Evolutionary conservation across 805 yeast species (phyloP).

Genomic region (Pichia paraexigua): DNA sequence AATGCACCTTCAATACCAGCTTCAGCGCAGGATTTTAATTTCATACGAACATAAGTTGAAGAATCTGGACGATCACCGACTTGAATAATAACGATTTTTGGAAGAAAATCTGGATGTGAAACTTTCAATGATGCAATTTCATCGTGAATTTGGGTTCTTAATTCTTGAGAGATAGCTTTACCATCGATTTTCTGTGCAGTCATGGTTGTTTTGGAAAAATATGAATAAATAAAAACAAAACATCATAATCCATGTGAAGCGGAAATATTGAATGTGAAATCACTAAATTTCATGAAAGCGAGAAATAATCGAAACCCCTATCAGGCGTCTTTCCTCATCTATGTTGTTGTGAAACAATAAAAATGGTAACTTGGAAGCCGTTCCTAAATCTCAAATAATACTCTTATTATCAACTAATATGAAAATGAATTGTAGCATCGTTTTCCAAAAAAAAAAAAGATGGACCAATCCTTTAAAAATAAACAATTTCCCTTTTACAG

Average conservation of each 20-base stretch:
- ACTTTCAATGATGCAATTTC: constrained; percentile 41
- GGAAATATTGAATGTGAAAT: not conserved
- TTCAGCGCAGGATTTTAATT: constrained; percentile 80
- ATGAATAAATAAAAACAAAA: not conserved
- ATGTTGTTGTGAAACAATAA: too few species aligned
- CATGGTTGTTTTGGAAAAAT: not conserved
- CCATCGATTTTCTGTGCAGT: constrained; percentile 46
- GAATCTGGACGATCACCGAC: constrained; percentile 90
- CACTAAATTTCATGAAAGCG: not conserved
- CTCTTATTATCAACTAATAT: too few species aligned
- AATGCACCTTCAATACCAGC: constrained; percentile 68
- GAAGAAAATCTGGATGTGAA: constrained; percentile 47
- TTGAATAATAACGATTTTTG: constrained; percentile 76
- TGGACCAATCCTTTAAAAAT: too few species aligned
- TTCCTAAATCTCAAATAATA: too few species aligned
- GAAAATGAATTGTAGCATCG: too few species aligned
- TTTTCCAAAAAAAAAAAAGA: too few species aligned
- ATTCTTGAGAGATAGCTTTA: constrained; percentile 38
- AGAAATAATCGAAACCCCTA: not conserved
- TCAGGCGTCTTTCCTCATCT: too few species aligned
- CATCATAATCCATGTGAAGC: constrained; percentile 14
- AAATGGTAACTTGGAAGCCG: too few species aligned
- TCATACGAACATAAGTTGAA: constrained; percentile 84
- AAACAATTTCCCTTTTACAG: too few species aligned
- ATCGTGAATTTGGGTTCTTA: constrained; percentile 44